Conservation (phyloP, 2,329 filamentous ascomycete species). For the Stromatinia cepivora region DNA sequence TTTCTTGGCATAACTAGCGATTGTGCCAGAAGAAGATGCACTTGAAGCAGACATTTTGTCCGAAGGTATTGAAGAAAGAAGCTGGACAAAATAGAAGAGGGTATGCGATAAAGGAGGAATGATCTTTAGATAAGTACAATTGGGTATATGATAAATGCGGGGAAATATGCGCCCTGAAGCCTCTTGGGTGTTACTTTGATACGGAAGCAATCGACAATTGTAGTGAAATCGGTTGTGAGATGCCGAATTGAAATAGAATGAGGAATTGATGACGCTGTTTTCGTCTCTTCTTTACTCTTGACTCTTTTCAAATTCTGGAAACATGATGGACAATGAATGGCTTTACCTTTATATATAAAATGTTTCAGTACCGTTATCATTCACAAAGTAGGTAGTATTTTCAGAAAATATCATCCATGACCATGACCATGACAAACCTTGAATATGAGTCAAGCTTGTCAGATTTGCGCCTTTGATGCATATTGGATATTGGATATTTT, state of each 20-base stretch:
- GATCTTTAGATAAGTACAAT: conserved; percentile 8
- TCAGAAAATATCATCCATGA: not conserved
- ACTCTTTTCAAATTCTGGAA: not conserved
- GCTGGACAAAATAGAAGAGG: conserved; percentile 14
- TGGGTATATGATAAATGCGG: conserved; percentile 17
- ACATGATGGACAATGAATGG: not conserved
- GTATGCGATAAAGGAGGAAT: conserved; percentile 4
- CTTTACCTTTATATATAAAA: conserved; percentile 8
- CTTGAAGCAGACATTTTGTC: conserved; percentile 33
- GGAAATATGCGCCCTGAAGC: conserved; percentile 16
- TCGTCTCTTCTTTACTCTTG: not conserved
- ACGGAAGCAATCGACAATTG: conserved; percentile 17
- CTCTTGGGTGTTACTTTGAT: conserved; percentile 14
- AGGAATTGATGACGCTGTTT: not conserved
- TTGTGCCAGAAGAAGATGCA: conserved; percentile 31
- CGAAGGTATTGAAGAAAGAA: not conserved
- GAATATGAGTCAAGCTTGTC: conserved; percentile 16
- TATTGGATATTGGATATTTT: not conserved
- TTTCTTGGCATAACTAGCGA: conserved; percentile 35
- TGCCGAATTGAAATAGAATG: not conserved
- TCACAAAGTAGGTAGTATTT: not conserved
- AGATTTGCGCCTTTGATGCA: conserved; percentile 12
- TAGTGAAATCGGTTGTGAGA: conserved; percentile 21
- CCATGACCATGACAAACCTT: conserved; percentile 1
- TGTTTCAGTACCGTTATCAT: not conserved